Conservation (phyloP, 2,329 filamentous ascomycete genomes). For the Esteya vermicola region DNA sequence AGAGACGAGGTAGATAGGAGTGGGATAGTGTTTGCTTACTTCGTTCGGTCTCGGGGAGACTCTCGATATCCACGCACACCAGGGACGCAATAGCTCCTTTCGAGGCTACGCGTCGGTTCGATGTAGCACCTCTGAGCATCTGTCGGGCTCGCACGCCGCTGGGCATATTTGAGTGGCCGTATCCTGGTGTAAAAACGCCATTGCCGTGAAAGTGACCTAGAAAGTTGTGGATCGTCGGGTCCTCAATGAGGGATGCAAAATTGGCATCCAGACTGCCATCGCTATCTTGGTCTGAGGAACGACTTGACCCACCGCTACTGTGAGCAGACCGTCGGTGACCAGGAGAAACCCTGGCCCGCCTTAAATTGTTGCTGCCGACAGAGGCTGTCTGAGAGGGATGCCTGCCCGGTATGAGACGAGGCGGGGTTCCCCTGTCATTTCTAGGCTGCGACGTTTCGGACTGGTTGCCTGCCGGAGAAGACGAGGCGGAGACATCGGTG, state of each 20-base stretch:
- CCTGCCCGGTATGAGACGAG: no score
- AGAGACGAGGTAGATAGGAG: background rate
- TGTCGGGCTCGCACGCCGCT: conserved; percentile 26
- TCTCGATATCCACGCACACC: conserved; percentile 28
- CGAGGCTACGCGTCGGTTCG: conserved; percentile 32
- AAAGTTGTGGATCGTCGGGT: conserved; percentile 1
- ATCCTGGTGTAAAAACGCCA: background rate
- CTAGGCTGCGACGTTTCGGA: background rate
- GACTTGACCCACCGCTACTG: background rate
- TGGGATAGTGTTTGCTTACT: conserved; percentile 21
- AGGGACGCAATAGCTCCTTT: conserved; percentile 30
- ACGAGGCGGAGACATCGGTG: background rate
- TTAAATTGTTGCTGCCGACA: background rate
- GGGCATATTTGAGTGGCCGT: conserved; percentile 13
- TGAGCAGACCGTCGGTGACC: background rate
- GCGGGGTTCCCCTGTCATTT: background rate
- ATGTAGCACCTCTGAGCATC: conserved; percentile 27
- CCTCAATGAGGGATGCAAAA: background rate
- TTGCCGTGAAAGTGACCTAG: background rate
- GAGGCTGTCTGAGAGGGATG: background rate
- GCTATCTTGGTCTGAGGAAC: background rate
- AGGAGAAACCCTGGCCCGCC: background rate
- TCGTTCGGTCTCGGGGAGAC: conserved; percentile 29
- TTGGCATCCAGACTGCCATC: background rate
- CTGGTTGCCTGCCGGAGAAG: background rate